Base-by-base conservation (phyloP, 169 alveolate genomes). In the Plasmodium fragile region DNA sequence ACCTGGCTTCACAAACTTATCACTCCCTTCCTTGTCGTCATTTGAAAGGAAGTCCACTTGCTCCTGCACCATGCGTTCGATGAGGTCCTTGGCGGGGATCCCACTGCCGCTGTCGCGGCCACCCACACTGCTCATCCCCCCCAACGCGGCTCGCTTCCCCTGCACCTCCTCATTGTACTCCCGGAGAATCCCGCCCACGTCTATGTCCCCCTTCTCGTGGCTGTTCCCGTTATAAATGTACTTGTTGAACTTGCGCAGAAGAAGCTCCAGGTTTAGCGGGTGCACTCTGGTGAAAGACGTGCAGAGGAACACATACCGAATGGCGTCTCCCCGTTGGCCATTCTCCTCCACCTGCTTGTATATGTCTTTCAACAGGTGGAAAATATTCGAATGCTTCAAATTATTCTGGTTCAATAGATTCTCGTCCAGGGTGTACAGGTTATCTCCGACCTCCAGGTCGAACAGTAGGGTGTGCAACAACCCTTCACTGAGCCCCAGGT, bases 381-480 rank as follows among this genome's bases (percentile, higher is more conserved):
- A 70, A 70, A 91, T 43, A 39, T 16, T 59, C 0, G 82, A 16
- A 16, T 91, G 83, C 18, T 91, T 91, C 41, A 43, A 13, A 18
- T 91, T 91, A 10, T 71, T 1, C 5, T 70, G 72, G n/a, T 91
- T 91, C 32, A 91, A 45, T 28, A 91, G 25, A 5, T 45, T 4
- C 36, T 91, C 92, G 39, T 91, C 94, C 6, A 91, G 22, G 11
- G 92, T 65, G 45, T 91, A 91, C 6, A 91, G 16, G 75, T 81
- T 91, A 8, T 79, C 72, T 32, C 82, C 83, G 10, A 80, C 8
- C 43, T 91, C 94, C 30, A 91, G 81, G 70, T 91, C 94, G 28
- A 91, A 91, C 25, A 81, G 7, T 25, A 91, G 25, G 25, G 52
- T 91, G 55, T 91, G 94, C 4, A 91, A 25, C 49, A 91, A 41